Evolutionary conservation across 2,329 filamentous ascomycete genomes (phyloP), one percentile per base, ranked within the genome.

Genomic region (Herpotrichia juniperi): DNA sequence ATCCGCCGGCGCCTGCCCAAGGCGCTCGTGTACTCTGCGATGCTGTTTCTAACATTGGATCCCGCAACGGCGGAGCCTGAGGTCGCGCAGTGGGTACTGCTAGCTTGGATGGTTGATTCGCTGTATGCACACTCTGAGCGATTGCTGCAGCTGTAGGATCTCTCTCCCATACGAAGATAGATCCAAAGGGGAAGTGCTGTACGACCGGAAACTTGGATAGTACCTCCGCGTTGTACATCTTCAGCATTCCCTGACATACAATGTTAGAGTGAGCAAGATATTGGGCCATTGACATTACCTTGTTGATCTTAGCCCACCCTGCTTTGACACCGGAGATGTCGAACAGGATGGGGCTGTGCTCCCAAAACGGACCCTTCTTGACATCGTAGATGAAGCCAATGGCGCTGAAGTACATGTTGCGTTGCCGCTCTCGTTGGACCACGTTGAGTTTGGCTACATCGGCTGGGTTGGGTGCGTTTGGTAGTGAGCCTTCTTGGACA

Each of bases 181-280:
- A 78, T 16, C 79, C 79, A 50, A 81, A 80, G 3, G 75, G 77
- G 52, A 81, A 97, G 74, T 99, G 94, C 75, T 99, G 94, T n/a
- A 99, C 91, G 2, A 99, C 94, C 2, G 94, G 94, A 68, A 97
- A 97, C 74, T 99, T 99, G 32, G 90, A 91, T 12, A 99, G 80
- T 2, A 99, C 94, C 77, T 99, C 94, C 16, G 91, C 94, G 61
- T 96, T 92, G 78, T 93, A 99, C 94, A 99, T 99, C 76, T 97
- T 99, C 66, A 99, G 86, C 94, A 99, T 97, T 46, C 94, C 94
- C 87, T 89, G 34, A 35, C 45, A 49, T 3, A 10, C 7, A 6
- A 5, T 42, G 37, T 62, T 44, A 61, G 57, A 24, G 32, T 25
- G 40, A 34, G 44, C 32, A 32, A 44, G 12, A 25, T 37, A 14